Percentiles rank a stretch among this genome's conserved stretches.
phyloP scores from a whole-genome alignment of 176 grass and related monocot genomes.

The Oryza brachyantha region DNA sequence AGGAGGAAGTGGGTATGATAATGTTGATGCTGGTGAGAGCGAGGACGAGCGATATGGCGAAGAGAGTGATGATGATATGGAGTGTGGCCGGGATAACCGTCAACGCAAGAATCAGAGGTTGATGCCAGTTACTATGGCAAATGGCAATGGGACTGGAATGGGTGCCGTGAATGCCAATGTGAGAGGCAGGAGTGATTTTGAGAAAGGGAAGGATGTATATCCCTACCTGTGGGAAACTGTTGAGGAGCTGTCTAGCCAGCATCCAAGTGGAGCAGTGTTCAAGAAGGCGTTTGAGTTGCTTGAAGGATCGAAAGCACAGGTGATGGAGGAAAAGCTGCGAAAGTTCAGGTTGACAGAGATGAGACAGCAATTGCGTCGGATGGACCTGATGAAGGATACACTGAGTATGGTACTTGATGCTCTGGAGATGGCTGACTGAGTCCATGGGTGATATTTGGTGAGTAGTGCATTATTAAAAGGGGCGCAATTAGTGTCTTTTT shows the following conservation, averaged over 20 bases:
- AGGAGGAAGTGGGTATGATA: slow-evolving; percentile 22
- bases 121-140: slow-evolving; percentile 17
- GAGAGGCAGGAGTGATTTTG: slow-evolving; percentile 27
- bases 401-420: slow-evolving; percentile 62
- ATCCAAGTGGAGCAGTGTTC: slow-evolving; percentile 36
- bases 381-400: slow-evolving; percentile 73
- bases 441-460: slow-evolving; percentile 23
- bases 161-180: neutral
- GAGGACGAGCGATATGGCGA: slow-evolving; percentile 34
- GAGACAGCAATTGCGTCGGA: slow-evolving; percentile 52
- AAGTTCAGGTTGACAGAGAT: slow-evolving; percentile 55
- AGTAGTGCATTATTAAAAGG: slow-evolving; percentile 24
- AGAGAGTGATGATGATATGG: slow-evolving; percentile 36
- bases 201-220: slow-evolving; percentile 40
- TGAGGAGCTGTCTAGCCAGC: slow-evolving; percentile 50
- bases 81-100: slow-evolving; percentile 21
- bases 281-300: slow-evolving; percentile 63
- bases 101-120: slow-evolving; percentile 35
- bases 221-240: slow-evolving; percentile 63
- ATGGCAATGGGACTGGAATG: slow-evolving; percentile 19
- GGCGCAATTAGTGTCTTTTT: slow-evolving; percentile 30
- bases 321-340: slow-evolving; percentile 63
- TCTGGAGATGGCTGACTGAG: slow-evolving; percentile 37
- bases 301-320: slow-evolving; percentile 38
- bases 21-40: slow-evolving; percentile 24